phyloP scores from a whole-genome alignment of 1,284 basidiomycete species.

The Leccinum brunneo-olivaceum region DNA sequence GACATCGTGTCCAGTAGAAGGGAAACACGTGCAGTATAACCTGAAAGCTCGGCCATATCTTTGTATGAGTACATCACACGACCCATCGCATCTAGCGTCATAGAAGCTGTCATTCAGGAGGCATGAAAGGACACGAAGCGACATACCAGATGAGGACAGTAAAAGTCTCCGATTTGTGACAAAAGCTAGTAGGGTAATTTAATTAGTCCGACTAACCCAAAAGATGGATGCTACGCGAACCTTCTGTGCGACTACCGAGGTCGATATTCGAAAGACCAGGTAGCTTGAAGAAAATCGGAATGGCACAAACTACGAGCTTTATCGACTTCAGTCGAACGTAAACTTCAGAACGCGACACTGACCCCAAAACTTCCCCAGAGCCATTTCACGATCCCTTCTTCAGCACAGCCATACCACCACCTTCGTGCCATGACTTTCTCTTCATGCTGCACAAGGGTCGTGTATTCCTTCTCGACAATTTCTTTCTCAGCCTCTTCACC shows the following conservation, averaged over 20 bases:
- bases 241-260: conserved; percentile 82
- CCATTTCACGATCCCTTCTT: conserved; percentile 98
- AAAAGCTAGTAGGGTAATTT: conserved; percentile 50
- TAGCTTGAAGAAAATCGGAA: conserved; percentile 90
- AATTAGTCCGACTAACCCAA: background rate
- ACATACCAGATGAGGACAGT: conserved; percentile 68
- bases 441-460: conserved; percentile 83
- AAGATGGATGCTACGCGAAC: conserved; percentile 32
- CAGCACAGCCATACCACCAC: conserved; percentile 88
- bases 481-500: conserved; percentile 92
- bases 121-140: background rate
- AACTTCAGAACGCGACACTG: conserved; percentile 22
- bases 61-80: conserved; percentile 95
- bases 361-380: conserved; percentile 93
- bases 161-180: conserved; percentile 91
- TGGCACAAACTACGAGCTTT: conserved; percentile 84
- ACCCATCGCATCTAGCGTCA: conserved; percentile 62
- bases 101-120: background rate
- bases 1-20: conserved; percentile 89
- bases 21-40: conserved; percentile 90
- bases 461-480: conserved; percentile 88
- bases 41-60: conserved; percentile 91
- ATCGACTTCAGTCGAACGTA: conserved; percentile 8
- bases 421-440: conserved; percentile 75
- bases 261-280: conserved; percentile 67